A percentile compares a stretch with the other conserved stretches of the same genome.
phyloP scores from a whole-genome alignment of 495 filamentous ascomycete genomes.

The Cercophora sp. region DNA sequence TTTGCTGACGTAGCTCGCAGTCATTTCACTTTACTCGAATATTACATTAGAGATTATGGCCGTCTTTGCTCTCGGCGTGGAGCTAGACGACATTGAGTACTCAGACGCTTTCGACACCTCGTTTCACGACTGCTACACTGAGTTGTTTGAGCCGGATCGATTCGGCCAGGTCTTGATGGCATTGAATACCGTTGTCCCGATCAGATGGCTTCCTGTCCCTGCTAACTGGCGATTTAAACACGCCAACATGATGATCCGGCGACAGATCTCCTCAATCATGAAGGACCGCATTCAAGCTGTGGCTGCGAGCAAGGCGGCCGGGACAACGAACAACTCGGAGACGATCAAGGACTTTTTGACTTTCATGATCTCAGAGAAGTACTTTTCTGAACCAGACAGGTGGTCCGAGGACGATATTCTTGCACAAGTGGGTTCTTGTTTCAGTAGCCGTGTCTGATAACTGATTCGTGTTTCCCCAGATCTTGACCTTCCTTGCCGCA shows the following conservation, averaged over 20 bases:
- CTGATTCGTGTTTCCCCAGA: background rate
- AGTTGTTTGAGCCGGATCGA: constrained; percentile 21
- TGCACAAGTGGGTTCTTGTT: background rate
- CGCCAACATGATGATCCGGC: constrained; percentile 23
- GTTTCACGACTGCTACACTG: constrained; percentile 19
- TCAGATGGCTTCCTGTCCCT: constrained; percentile 26
- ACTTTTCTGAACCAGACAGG: background rate
- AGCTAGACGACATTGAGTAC: constrained; percentile 53
- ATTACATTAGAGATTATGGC: constrained; percentile 69
- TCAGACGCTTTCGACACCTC: constrained; percentile 11
- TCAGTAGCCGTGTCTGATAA: background rate
- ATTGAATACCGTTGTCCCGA: constrained; percentile 20
- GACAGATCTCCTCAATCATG: constrained; percentile 47
- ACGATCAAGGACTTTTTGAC: background rate
- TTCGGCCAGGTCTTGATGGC: constrained; percentile 25
- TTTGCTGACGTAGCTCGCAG: background rate
- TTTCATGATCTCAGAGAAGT: background rate
- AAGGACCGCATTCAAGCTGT: constrained; percentile 21
- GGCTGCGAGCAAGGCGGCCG: background rate
- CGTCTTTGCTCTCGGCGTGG: constrained; percentile 58
- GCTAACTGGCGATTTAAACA: constrained; percentile 19
- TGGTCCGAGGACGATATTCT: background rate
- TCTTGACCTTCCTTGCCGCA: background rate
- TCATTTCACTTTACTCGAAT: constrained; percentile 10
- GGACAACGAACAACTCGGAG: background rate